phyloP scores from a whole-genome alignment of 139 green algal genomes.

The Picochlorum sp. region DNA sequence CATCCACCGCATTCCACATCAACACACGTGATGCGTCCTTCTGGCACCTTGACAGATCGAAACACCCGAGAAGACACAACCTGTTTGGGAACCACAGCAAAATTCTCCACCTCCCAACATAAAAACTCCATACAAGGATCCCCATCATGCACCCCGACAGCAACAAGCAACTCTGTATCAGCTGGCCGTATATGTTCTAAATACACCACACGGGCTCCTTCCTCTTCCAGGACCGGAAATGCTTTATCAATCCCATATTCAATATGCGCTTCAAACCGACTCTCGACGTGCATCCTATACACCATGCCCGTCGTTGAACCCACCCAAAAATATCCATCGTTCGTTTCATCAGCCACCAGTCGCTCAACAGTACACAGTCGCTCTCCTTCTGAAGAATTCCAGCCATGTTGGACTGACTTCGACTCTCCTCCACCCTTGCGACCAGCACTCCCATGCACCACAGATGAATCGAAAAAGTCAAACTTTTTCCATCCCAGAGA shows the following conservation, averaged over 20 bases:
- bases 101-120: constrained; percentile 10
- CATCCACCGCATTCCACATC: constrained; percentile 9
- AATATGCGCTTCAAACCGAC: background rate
- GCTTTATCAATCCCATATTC: background rate
- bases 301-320: background rate
- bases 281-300: background rate
- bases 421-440: too few relatives aligned
- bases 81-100: background rate
- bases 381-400: too few relatives aligned
- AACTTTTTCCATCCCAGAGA: constrained; percentile 62
- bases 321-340: constrained; percentile 4
- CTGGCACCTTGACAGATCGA: constrained; percentile 10
- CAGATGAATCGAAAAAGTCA: constrained; percentile 52
- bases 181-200: background rate
- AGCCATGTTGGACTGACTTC: too few relatives aligned
- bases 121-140: constrained; percentile 10
- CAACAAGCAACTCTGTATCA: constrained; percentile 12
- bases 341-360: too few relatives aligned
- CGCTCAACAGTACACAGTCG: too few relatives aligned
- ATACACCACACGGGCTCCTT: constrained; percentile 1
- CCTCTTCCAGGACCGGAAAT: background rate
- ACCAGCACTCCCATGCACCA: constrained; percentile 23
- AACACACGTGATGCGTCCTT: background rate
- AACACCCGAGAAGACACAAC: constrained; percentile 3
- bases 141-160: constrained; percentile 16